Evolutionary conservation across 1,139 yeast genomes (phyloP), one percentile per base, ranked within the genome.

Genomic region (Sugiyamaella novakii): DNA sequence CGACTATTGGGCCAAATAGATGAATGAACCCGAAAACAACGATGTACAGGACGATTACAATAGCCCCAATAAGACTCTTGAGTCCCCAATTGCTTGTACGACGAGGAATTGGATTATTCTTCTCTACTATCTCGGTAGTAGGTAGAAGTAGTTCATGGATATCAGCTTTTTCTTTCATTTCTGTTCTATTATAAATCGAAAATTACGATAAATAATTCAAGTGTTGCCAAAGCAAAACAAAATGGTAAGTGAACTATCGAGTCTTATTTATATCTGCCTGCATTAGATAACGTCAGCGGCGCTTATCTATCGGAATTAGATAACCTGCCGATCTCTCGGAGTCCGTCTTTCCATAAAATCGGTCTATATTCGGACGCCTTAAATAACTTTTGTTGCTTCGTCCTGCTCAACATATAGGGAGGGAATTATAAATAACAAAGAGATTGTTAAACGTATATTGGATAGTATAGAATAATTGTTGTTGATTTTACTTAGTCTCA

Each of bases 261-360:
- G n/a, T n/a, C n/a, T 6, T 36, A 36, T 36, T 12, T 36, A 36
- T n/a, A 24, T 36, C 12, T 2, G 30, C 14, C 30, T 6, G 27
- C 15, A 19, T 34, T 11, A 15, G 40, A 36, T 36, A 36, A 36
- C n/a, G n/a, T n/a, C n/a, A 30, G n/a, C 18, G 27, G 28, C 40
- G 28, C 21, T 36, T 22, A 36, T 36, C 27, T 36, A 6, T 11
- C 19, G 5, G 8, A 34, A 34, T 8, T 11, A 14, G 19, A 31
- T 11, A 11, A 10, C 30, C 6, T n/a, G 40, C 12, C 40, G 40
- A 36, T 36, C 40, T 5, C 15, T 15, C 40, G 40, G 40, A 36
- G 30, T 36, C 40, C 40, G 40, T 4, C 35, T 12, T 31, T 8
- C 11, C 18, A 5, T 29, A 5, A 29, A n/a, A n/a, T n/a, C n/a